phyloP scores from a whole-genome alignment of 2,329 filamentous ascomycete species.

The Arachnopeziza araneosa region DNA sequence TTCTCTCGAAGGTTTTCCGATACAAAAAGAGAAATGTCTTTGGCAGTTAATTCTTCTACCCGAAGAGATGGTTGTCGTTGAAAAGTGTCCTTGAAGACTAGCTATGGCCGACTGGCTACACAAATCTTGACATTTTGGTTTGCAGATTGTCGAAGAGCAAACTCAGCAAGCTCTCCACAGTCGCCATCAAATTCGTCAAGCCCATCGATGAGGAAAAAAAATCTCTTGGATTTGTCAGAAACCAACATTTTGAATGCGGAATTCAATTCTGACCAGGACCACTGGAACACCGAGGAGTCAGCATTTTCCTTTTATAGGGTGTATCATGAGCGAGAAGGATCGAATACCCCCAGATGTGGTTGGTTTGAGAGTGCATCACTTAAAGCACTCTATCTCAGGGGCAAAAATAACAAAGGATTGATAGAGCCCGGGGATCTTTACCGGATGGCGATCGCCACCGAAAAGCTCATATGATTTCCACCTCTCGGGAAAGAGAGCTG shows the following conservation, averaged over 20 bases:
- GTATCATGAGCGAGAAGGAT: too few species aligned
- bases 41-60: slow-evolving; percentile 8
- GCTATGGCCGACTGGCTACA: slow-evolving; percentile 14
- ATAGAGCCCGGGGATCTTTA: too few species aligned
- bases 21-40: slow-evolving; percentile 2
- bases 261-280: slow-evolving; percentile 1
- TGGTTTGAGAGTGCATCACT: too few species aligned
- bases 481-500: slow-evolving; percentile 2
- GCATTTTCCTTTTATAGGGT: too few species aligned
- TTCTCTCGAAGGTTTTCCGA: background rate
- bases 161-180: background rate
- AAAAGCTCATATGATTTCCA: slow-evolving; percentile 5
- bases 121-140: slow-evolving; percentile 13
- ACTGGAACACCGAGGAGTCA: too few species aligned
- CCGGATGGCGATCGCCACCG: background rate
- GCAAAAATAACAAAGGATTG: background rate
- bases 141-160: background rate
- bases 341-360: too few species aligned
- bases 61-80: background rate
- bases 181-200: slow-evolving; percentile 6
- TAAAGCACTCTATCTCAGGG: too few species aligned
- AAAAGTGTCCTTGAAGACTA: slow-evolving; percentile 12
- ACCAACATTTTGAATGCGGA: background rate
- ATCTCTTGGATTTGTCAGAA: background rate
- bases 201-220: slow-evolving; percentile 13